Percentiles rank a stretch among this genome's conserved stretches.
Conservation (phyloP, 805 yeast genomes). For the Starmerella tilneyi region DNA sequence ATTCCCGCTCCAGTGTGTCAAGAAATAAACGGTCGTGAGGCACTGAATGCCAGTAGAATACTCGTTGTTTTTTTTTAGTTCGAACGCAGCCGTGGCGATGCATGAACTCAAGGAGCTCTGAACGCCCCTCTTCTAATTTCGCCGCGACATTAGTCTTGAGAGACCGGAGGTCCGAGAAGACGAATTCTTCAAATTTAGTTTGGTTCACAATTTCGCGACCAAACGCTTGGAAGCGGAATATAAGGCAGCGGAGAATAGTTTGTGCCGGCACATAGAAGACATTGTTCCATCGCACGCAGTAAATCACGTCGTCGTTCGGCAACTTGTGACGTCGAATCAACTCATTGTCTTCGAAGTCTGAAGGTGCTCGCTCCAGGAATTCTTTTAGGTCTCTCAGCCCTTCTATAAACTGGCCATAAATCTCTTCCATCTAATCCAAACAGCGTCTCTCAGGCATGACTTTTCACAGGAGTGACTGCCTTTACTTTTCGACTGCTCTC, state of each 20-base stretch:
- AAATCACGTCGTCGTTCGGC: conserved; percentile 82
- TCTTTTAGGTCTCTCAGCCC: conserved; percentile 42
- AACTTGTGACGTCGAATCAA: conserved; percentile 75
- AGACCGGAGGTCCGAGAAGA: conserved; percentile 79
- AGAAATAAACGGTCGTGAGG: conserved; percentile 86
- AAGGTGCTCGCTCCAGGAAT: conserved; percentile 88
- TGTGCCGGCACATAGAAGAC: conserved; percentile 88
- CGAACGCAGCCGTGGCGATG: conserved; percentile 79
- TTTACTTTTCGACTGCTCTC: neutral
- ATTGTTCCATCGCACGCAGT: conserved; percentile 90
- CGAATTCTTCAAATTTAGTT: conserved; percentile 93
- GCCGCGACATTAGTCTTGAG: conserved; percentile 77
- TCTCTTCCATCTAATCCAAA: conserved; percentile 1
- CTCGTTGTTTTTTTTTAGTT: conserved; percentile 94
- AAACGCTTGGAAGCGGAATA: conserved; percentile 78
- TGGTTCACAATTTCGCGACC: conserved; percentile 77
- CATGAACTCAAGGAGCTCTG: conserved; percentile 70
- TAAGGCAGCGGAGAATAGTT: conserved; percentile 85
- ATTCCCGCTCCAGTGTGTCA: conserved; percentile 86
- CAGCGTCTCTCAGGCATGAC: neutral
- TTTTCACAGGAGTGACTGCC: neutral
- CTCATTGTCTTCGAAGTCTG: conserved; percentile 77
- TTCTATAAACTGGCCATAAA: conserved; percentile 2
- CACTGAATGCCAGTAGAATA: conserved; percentile 92
- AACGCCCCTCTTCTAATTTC: conserved; percentile 73